phyloP scores from a whole-genome alignment of 176 grass and related monocot species.

The Lolium rigidum region DNA sequence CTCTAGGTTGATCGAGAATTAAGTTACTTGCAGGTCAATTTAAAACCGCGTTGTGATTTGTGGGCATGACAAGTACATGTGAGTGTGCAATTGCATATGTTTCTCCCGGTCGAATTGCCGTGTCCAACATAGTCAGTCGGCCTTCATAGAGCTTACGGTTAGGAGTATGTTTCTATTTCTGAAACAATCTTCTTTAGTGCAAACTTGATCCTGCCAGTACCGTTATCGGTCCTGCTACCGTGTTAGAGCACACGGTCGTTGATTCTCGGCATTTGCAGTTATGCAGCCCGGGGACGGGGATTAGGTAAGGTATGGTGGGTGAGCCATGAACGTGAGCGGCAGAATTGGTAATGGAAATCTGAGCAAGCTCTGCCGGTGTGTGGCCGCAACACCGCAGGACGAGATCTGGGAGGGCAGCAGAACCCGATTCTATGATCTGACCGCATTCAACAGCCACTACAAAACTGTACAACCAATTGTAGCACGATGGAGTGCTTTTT shows the following conservation, averaged over 20 bases:
- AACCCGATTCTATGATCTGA: not conserved
- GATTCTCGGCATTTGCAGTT: conserved; percentile 38
- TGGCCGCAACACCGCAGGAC: not conserved
- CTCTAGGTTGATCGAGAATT: too few relatives aligned
- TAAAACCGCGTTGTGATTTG: too few relatives aligned
- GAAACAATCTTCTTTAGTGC: not conserved
- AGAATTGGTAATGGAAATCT: not conserved
- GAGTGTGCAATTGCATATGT: too few relatives aligned
- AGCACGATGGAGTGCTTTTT: not conserved
- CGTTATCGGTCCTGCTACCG: not conserved
- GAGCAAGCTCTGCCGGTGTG: too few relatives aligned
- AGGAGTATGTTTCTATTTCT: not conserved
- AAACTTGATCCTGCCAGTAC: not conserved
- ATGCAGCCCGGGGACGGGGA: conserved; percentile 24
- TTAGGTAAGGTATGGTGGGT: not conserved
- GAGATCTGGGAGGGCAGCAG: not conserved
- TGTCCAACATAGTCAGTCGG: too few relatives aligned
- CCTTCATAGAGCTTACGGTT: not conserved
- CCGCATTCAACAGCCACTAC: not conserved
- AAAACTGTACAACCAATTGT: not conserved
- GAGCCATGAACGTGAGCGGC: too few relatives aligned
- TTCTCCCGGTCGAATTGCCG: too few relatives aligned
- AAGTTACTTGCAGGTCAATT: too few relatives aligned
- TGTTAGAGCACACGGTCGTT: not conserved
- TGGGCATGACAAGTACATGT: too few relatives aligned